Conservation (phyloP, 208 protist genomes). For the Trypanosoma congolense region DNA sequence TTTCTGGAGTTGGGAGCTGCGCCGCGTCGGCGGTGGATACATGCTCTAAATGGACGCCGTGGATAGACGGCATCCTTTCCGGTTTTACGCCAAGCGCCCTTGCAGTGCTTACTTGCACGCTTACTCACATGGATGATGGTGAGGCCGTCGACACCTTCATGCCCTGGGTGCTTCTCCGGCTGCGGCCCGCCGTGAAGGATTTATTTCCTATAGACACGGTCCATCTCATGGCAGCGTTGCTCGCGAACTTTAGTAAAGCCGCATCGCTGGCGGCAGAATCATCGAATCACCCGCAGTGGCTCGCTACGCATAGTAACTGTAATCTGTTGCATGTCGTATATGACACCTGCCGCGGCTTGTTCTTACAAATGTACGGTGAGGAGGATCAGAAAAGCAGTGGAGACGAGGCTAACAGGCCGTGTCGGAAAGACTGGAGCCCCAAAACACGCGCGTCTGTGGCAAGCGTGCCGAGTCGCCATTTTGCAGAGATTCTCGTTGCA, state of each 20-base stretch:
- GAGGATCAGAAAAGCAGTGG: conserved; percentile 1
- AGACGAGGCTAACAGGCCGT: conserved; percentile 1
- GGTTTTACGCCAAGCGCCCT: conserved; percentile 57
- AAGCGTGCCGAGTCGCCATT: conserved; percentile 40
- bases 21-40: not conserved
- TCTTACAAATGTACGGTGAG: conserved; percentile 60
- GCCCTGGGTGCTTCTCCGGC: conserved; percentile 47
- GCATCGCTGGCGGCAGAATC: not conserved
- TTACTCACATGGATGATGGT: conserved; percentile 22
- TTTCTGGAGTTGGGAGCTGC: too few species aligned
- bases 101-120: conserved; percentile 33
- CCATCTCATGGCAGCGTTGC: conserved; percentile 42
- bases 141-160: conserved; percentile 28
- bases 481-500: conserved; percentile 43
- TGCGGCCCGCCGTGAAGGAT: conserved; percentile 27
- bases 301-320: conserved; percentile 6
- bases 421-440: conserved; percentile 38
- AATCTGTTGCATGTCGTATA: conserved; percentile 52
- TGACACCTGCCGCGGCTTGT: conserved; percentile 61
- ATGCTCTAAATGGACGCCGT: conserved; percentile 1
- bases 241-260: conserved; percentile 24
- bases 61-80: conserved; percentile 27
- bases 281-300: not conserved
- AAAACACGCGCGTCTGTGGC: conserved; percentile 42
- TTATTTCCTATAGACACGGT: conserved; percentile 76